These are phyloP conservation scores for Apiospora kogelbergensis DNA, from an alignment of 2,329 filamentous ascomycete species.

Conservation along the genomic window DNA sequence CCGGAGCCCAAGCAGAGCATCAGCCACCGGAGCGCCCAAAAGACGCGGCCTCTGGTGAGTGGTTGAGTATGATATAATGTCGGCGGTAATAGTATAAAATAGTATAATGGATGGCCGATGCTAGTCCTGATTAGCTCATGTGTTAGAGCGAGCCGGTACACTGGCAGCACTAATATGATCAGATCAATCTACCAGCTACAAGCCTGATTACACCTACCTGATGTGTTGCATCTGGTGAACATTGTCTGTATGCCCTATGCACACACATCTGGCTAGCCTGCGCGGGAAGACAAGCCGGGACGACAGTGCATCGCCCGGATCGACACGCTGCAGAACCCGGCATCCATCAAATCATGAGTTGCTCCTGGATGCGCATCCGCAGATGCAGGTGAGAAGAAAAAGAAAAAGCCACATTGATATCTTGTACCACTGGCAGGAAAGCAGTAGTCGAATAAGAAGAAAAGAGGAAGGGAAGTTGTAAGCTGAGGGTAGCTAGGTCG, in stretches of 20 bases:
- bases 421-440: not conserved
- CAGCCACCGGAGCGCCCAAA: not conserved
- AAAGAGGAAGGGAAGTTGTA: not conserved
- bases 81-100: not conserved
- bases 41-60: not conserved
- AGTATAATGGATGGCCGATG: not conserved
- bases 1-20: not conserved
- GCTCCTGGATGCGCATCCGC: not conserved
- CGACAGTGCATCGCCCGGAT: not conserved
- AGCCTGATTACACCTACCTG: not conserved
- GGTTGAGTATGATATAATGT: not conserved
- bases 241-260: not conserved
- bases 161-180: not conserved
- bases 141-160: not conserved
- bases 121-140: not conserved
- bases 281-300: not conserved
- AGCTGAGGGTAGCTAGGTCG: not conserved
- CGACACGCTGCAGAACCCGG: not conserved
- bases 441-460: not conserved
- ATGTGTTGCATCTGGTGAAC: no score
- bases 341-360: not conserved
- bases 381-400: not conserved
- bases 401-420: not conserved
- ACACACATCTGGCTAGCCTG: not conserved
- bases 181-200: not conserved